Evolutionary conservation across 495 filamentous ascomycete species (phyloP).

Genomic region (Xylaria scruposa): DNA sequence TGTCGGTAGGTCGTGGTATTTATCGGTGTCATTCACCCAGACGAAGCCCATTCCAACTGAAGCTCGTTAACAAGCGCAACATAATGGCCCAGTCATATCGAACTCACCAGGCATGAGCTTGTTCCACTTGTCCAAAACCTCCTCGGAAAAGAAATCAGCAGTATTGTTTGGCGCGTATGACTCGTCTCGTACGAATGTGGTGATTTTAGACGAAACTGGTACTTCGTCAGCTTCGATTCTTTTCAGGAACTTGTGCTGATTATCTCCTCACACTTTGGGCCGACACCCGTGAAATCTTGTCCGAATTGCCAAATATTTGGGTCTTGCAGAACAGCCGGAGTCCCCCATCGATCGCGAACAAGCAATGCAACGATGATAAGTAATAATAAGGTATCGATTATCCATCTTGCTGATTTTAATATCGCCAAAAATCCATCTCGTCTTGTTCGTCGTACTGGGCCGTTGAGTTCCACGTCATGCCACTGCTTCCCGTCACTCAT

Average conservation of each 20-base stretch:
- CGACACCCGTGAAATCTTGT: conserved; percentile 50
- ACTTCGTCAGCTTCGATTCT: background rate
- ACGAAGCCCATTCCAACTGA: conserved; percentile 56
- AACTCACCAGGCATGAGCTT: conserved; percentile 49
- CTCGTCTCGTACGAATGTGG: conserved; percentile 49
- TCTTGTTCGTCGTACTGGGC: conserved; percentile 29
- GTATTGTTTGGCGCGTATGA: conserved; percentile 55
- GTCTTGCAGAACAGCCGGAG: conserved; percentile 31
- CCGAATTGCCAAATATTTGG: conserved; percentile 47
- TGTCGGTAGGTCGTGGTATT: conserved; percentile 54
- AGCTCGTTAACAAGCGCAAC: conserved; percentile 1
- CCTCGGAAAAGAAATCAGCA: conserved; percentile 53
- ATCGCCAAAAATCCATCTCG: conserved; percentile 25
- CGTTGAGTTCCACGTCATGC: conserved; percentile 39
- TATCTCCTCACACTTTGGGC: conserved; percentile 36
- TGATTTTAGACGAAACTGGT: conserved; percentile 48
- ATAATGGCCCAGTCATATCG: background rate
- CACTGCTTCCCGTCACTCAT: conserved; percentile 49
- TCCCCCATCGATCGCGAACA: conserved; percentile 39
- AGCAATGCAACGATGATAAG: conserved; percentile 45
- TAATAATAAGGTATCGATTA: conserved; percentile 44
- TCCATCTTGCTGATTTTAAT: conserved; percentile 41
- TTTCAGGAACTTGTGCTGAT: background rate
- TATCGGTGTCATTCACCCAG: conserved; percentile 51
- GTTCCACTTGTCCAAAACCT: conserved; percentile 51